A percentile compares a stretch with the other conserved stretches of the same genome.
Conservation (phyloP, 129 eudicot species). For the Ambrosia artemisiifolia region DNA sequence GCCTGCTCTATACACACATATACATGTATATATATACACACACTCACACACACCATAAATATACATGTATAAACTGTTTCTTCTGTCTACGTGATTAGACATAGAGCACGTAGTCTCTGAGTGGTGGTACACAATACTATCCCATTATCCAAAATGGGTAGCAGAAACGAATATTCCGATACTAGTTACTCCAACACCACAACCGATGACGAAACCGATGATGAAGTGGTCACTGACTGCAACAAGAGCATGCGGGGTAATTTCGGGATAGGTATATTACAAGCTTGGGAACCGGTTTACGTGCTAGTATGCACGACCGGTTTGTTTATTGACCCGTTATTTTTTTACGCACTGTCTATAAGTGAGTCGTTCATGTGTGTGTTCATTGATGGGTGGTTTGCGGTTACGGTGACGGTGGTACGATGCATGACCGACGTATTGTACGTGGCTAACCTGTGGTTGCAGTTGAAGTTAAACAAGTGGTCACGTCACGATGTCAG, state of each 20-base stretch:
- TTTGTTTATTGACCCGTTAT: constrained; percentile 80
- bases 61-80: neutral
- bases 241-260: neutral
- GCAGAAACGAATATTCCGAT: constrained; percentile 27
- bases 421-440: constrained; percentile 82
- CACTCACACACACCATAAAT: too few relatives aligned
- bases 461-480: constrained; percentile 56
- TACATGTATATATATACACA: too few relatives aligned
- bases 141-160: constrained; percentile 17
- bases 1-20: neutral
- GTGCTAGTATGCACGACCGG: constrained; percentile 70
- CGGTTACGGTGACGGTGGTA: constrained; percentile 71
- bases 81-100: neutral
- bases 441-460: constrained; percentile 80
- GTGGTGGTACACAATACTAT: neutral
- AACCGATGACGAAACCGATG: constrained; percentile 14
- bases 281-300: constrained; percentile 79
- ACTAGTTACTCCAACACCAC: constrained; percentile 18
- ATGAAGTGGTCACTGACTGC: neutral
- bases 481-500: constrained; percentile 19
- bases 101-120: neutral
- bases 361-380: constrained; percentile 73
- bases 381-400: constrained; percentile 91
- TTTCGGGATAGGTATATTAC: constrained; percentile 11
- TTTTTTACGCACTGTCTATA: constrained; percentile 72